Conservation (phyloP, 345 rosid genomes). For the Iberis pinnata region DNA sequence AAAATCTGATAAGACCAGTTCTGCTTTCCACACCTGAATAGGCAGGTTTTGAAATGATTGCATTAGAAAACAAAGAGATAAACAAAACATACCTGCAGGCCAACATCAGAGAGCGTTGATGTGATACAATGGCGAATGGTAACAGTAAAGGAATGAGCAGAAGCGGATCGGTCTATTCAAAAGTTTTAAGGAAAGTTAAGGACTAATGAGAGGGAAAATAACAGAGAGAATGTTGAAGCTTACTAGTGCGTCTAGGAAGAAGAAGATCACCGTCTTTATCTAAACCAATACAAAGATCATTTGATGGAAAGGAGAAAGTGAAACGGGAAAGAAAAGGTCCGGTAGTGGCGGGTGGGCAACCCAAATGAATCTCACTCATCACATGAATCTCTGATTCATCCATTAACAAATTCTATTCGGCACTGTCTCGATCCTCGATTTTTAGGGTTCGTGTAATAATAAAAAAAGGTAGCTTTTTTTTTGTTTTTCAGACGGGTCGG, state of each 20-base stretch:
- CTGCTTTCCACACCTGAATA: constrained; percentile 84
- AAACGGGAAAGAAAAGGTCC: constrained; percentile 60
- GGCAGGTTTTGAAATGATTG: too few species aligned
- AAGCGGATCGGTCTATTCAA: constrained; percentile 33
- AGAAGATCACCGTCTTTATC: constrained; percentile 91
- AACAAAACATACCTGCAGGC: constrained; percentile 58
- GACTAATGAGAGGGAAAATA: not conserved
- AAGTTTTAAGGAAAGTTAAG: not conserved
- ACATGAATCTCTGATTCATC: constrained; percentile 36
- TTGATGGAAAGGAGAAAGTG: constrained; percentile 42
- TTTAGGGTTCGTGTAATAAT: too few species aligned
- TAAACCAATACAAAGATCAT: constrained; percentile 22
- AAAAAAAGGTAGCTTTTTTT: too few species aligned
- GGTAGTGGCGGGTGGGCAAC: constrained; percentile 56
- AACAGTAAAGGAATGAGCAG: constrained; percentile 36
- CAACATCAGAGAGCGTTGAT: constrained; percentile 66
- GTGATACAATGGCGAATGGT: constrained; percentile 64
- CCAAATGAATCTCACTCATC: constrained; percentile 86
- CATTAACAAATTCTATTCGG: too few species aligned
- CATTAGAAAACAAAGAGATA: not conserved
- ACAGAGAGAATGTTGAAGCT: constrained; percentile 6
- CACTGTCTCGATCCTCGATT: too few species aligned
- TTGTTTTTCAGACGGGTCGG: too few species aligned
- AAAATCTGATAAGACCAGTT: constrained; percentile 66
- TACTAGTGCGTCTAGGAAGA: constrained; percentile 53